phyloP scores from a whole-genome alignment of 2,329 filamentous ascomycete species.

The Fulvia fulva region DNA sequence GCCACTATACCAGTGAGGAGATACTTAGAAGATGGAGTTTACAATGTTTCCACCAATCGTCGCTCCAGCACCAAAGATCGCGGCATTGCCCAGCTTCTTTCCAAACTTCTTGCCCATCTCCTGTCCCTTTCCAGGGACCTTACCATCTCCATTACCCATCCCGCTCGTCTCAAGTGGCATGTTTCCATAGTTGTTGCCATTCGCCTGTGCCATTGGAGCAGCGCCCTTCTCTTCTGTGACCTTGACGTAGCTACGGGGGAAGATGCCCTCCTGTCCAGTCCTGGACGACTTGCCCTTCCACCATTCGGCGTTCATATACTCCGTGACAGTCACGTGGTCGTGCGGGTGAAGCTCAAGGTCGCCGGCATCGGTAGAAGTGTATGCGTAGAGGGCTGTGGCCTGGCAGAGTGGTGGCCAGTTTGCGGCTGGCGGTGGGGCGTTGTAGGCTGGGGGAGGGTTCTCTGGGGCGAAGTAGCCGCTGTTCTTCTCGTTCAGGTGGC shows the following conservation, averaged over 20 bases:
- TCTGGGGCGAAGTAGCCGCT: conserved; percentile 36
- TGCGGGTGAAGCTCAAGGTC: conserved; percentile 78
- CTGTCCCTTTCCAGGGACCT: conserved; percentile 55
- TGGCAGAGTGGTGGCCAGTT: conserved; percentile 58
- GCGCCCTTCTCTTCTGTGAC: conserved; percentile 62
- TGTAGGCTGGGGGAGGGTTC: conserved; percentile 55
- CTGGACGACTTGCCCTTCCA: conserved; percentile 86
- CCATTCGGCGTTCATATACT: conserved; percentile 97
- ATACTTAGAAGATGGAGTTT: conserved; percentile 21
- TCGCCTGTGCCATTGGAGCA: conserved; percentile 42
- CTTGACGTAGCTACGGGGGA: conserved; percentile 84
- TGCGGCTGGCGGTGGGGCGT: conserved; percentile 46
- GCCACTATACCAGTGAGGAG: not conserved
- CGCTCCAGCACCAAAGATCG: conserved; percentile 89
- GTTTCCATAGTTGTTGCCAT: conserved; percentile 56
- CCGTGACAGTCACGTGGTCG: conserved; percentile 73
- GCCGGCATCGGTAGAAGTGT: conserved; percentile 72
- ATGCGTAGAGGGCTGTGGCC: conserved; percentile 79
- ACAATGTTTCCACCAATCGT: conserved; percentile 64
- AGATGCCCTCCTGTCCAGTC: conserved; percentile 84
- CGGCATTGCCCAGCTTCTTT: conserved; percentile 83
- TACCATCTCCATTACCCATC: conserved; percentile 44
- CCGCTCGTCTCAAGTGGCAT: conserved; percentile 73
- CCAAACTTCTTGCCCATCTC: conserved; percentile 38
- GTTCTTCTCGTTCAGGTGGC: conserved; percentile 33